Percentiles rank a stretch among this genome's conserved stretches.
Conservation (phyloP, 306 rosid species). For the Prunus persica region DNA sequence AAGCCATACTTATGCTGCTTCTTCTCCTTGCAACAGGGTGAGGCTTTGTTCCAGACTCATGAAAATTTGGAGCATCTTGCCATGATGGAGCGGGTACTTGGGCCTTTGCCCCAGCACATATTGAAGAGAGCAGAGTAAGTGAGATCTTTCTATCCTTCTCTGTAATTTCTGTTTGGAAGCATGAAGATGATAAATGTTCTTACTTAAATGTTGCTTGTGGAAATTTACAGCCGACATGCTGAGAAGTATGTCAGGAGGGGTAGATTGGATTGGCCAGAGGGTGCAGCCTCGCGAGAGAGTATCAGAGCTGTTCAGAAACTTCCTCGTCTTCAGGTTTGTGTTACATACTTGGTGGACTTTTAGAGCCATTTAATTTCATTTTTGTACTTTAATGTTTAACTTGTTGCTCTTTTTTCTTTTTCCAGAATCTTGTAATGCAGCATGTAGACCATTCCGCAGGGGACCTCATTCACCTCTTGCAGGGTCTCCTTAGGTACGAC, state of each 20-base stretch:
- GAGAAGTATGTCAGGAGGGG: slow-evolving; percentile 89
- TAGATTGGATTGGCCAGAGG: slow-evolving; percentile 89
- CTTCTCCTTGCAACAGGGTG: slow-evolving; percentile 49
- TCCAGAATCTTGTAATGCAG: slow-evolving; percentile 90
- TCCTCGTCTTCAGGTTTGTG: slow-evolving; percentile 77
- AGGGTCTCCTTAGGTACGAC: slow-evolving; percentile 79
- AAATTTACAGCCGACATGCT: slow-evolving; percentile 63
- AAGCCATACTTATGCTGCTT: background rate
- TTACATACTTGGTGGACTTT: background rate
- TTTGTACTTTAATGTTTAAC: background rate
- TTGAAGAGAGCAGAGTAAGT: slow-evolving; percentile 79
- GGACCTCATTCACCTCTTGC: slow-evolving; percentile 82
- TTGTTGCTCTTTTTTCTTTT: background rate
- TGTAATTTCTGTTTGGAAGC: background rate
- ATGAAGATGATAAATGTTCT: background rate
- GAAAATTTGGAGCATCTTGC: slow-evolving; percentile 96
- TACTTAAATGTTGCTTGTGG: background rate
- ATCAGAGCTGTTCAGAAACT: slow-evolving; percentile 82
- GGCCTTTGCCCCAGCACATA: slow-evolving; percentile 63
- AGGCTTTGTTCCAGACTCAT: slow-evolving; percentile 94
- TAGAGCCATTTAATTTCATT: background rate
- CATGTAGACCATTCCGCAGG: slow-evolving; percentile 97
- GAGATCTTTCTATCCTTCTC: background rate
- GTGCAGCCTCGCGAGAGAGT: slow-evolving; percentile 85
- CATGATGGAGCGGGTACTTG: slow-evolving; percentile 96